phyloP scores from a whole-genome alignment of 2,329 filamentous ascomycete genomes.

The Fusarium virguliforme region DNA sequence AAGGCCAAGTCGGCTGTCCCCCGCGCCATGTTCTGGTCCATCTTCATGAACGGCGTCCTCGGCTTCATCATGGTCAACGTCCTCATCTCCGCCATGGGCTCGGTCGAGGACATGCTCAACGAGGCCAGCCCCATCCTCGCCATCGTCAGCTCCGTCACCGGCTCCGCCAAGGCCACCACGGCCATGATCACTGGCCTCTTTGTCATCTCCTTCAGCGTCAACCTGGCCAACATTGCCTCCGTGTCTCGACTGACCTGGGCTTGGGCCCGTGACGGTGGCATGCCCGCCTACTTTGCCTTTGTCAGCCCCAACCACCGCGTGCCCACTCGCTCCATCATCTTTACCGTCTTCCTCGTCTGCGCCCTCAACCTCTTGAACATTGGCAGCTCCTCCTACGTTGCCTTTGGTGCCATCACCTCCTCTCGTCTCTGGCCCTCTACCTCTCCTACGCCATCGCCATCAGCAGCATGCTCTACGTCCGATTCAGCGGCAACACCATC shows the following conservation, averaged over 20 bases:
- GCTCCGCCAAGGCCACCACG: slow-evolving; percentile 42
- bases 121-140: slow-evolving; percentile 47
- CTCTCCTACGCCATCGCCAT: slow-evolving; percentile 50
- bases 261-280: slow-evolving; percentile 49
- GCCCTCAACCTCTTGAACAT: slow-evolving; percentile 49
- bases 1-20: slow-evolving; percentile 49
- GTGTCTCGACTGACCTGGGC: slow-evolving; percentile 49
- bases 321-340: slow-evolving; percentile 43
- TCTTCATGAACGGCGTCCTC: slow-evolving; percentile 49
- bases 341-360: slow-evolving; percentile 49
- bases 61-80: slow-evolving; percentile 51
- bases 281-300: slow-evolving; percentile 48
- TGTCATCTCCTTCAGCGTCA: slow-evolving; percentile 48
- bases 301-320: slow-evolving; percentile 47
- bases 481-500: slow-evolving; percentile 25
- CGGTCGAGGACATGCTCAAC: slow-evolving; percentile 45
- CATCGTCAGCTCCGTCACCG: slow-evolving; percentile 42
- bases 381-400: slow-evolving; percentile 47
- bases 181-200: slow-evolving; percentile 49
- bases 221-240: slow-evolving; percentile 47
- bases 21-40: slow-evolving; percentile 51
- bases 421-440: slow-evolving; percentile 48
- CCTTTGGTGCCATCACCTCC: slow-evolving; percentile 48
- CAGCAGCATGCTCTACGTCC: slow-evolving; percentile 45
- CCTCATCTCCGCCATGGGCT: slow-evolving; percentile 48